Base-by-base conservation (phyloP, 2,329 filamentous ascomycete genomes). In the Parafenestella ontariensis region DNA sequence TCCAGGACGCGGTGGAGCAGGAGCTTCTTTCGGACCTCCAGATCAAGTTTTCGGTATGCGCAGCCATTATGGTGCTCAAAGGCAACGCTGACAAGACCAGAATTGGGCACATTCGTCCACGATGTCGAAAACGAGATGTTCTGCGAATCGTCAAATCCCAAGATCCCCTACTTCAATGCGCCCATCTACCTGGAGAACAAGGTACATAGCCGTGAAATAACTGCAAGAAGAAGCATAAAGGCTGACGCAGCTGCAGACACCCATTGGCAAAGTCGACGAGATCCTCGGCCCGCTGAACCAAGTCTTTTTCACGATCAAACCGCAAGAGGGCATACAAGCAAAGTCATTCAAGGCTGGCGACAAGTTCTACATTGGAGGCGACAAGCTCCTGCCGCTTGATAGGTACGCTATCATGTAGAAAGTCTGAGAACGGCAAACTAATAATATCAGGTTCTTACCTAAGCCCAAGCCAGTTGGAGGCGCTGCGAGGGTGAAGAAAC, bases 181-280 rank as follows among this genome's bases (percentile, higher is more conserved):
- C 92, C 92, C 66, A 96, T 99, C 78, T 99, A 95, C 82, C 89
- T 98, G 71, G 94, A 98, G 85, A 99, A 98, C 84, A 99, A 98
- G 85, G 90, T 89, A 73, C 41, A 45, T 33, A 37, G 9, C 7
- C n/a, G 28, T 42, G 15, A 10, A 34, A 10, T 3, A 15, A 9
- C 3, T 20, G 11, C 5, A 3, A 3, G 20, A n/a, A 40, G 8
- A 26, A 49, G 3, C 17, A 24, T 23, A 18, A 34, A 49, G 43
- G 49, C 68, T 75, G 58, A 76, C 62, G 15, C 28, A 41, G 37
- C 29, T 33, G 58, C 66, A 89, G 89, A 94, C 90, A 41, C 83
- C 90, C 59, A 87, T 99, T 77, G 95, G 95, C 78, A 98, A 98
- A 81, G 90, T 99, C 75, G 95, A 99, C 81, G 95, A 99, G 82